Evolutionary conservation across 2,329 filamentous ascomycete species (phyloP).

Genomic region (Acrocalymma vagum): DNA sequence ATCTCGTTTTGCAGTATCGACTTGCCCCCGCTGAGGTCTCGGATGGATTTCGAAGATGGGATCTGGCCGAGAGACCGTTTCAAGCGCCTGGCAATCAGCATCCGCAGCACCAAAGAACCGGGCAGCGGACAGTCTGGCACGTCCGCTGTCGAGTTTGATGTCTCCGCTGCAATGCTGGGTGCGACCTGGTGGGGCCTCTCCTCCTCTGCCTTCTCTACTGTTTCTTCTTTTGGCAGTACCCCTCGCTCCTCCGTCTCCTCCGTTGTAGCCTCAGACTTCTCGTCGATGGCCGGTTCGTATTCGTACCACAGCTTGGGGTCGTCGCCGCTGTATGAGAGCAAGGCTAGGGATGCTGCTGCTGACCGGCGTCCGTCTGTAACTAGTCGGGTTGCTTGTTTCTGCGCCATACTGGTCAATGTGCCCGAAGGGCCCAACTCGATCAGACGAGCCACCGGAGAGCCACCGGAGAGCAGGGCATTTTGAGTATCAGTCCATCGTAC

Average conservation of each 20-base stretch:
- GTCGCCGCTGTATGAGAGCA: slow-evolving; percentile 6
- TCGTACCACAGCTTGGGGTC: slow-evolving; percentile 10
- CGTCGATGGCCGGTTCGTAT: slow-evolving; percentile 5
- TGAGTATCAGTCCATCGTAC: slow-evolving; percentile 6
- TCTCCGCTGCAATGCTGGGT: too few species aligned
- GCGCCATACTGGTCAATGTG: slow-evolving; percentile 6
- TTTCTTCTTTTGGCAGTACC: slow-evolving; percentile 2
- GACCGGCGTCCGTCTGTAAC: slow-evolving; percentile 7
- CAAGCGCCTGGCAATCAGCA: slow-evolving; percentile 5
- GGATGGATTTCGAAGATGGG: slow-evolving; percentile 5
- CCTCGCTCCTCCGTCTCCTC: slow-evolving; percentile 5
- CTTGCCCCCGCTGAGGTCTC: slow-evolving; percentile 11
- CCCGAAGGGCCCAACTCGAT: slow-evolving; percentile 7
- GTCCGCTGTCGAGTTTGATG: slow-evolving; percentile 2
- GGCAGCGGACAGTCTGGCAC: slow-evolving; percentile 9
- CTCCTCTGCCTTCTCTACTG: too few species aligned
- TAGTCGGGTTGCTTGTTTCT: slow-evolving; percentile 8
- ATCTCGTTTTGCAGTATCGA: slow-evolving; percentile 14
- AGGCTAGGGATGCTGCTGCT: slow-evolving; percentile 6
- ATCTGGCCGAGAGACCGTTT: slow-evolving; percentile 9
- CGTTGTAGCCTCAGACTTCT: too few species aligned
- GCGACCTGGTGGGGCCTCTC: slow-evolving; percentile 3
- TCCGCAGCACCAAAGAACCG: slow-evolving; percentile 5
- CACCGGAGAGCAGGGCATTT: slow-evolving; percentile 1
- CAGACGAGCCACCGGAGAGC: slow-evolving; percentile 6